Evolutionary conservation across 192 early-diverging fungal genomes (phyloP).

Genomic region (Dimargaris xerosporica): DNA sequence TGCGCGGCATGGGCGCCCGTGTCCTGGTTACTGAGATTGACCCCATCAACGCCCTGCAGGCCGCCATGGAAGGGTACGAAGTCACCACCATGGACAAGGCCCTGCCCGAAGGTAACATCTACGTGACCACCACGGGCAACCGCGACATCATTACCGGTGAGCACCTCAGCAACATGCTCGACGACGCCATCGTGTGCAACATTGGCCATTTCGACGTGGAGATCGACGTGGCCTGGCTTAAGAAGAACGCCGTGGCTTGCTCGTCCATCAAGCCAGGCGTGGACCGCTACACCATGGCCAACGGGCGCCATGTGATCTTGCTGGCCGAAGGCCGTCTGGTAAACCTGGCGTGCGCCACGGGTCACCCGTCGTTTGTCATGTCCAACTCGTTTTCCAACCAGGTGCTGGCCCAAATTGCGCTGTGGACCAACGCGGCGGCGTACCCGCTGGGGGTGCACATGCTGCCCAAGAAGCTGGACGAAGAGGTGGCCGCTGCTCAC

Average conservation of each 20-base stretch:
- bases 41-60: slow-evolving; percentile 99
- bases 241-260: slow-evolving; percentile 71
- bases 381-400: slow-evolving; percentile 99
- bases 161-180: slow-evolving; percentile 90
- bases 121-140: slow-evolving; percentile 97
- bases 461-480: slow-evolving; percentile 97
- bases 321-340: slow-evolving; percentile 98
- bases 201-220: slow-evolving; percentile 99
- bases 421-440: slow-evolving; percentile 78
- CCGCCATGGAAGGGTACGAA: slow-evolving; percentile 98
- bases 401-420: slow-evolving; percentile 94
- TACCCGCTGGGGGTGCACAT: slow-evolving; percentile 96
- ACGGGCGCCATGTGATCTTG: slow-evolving; percentile 88
- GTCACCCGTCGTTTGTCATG: slow-evolving; percentile 99
- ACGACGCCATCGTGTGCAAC: slow-evolving; percentile 99
- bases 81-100: slow-evolving; percentile 99
- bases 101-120: slow-evolving; percentile 84
- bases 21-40: slow-evolving; percentile 97
- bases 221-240: slow-evolving; percentile 97
- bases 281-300: slow-evolving; percentile 86
- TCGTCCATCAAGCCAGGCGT: slow-evolving; percentile 99
- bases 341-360: slow-evolving; percentile 98
- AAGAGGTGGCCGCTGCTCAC: slow-evolving; percentile 95
- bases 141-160: slow-evolving; percentile 92
- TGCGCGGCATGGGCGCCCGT: slow-evolving; percentile 96